Base-by-base conservation (phyloP, 176 grass and related monocot genomes). In the bread wheat (Triticum aestivum) region DNA sequence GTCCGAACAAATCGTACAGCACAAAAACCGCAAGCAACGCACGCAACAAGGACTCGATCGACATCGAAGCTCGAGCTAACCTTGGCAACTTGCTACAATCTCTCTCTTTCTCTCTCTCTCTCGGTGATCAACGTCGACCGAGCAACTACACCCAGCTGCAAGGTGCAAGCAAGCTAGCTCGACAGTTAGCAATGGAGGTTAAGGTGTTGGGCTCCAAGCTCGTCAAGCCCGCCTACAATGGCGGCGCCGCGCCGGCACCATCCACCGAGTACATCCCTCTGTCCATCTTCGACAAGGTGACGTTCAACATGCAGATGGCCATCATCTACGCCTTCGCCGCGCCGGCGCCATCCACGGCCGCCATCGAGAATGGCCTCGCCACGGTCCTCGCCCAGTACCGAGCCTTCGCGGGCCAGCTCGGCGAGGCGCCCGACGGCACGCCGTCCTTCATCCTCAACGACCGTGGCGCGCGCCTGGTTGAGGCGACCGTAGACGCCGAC, bases 231-330 rank as follows among this genome's bases (percentile, higher is more conserved):
- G 71, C 73, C 5, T 47, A 27, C 71, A 74, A 74, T 47, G 74
- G 27, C 26, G 74, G 4, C 26, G 8, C 45, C 4, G 4, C n/a
- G 61, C 61, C 61, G n/a, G 15, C 47, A 0, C 2, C 30, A 5
- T 11, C 35, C 21, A 11, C 23, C 2, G n/a, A 83, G 35, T 63
- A 76, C 67, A 49, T 91, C 27, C 87, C 87, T 8, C 33, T 97
- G 65, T 91, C 82, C 17, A 49, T 94, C 47, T 97, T 97, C 87
- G 95, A 94, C 59, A 87, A 26, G 79, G 78, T 94, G 20, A 91
- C 84, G 26, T 84, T 65, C 63, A 9, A 78, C 11, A 78, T 80
- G 82, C 90, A 97, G 79, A 81, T 94, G 79, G 90, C 90, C 20
- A 66, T 83, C 75, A 88, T 97, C 75, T 97, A 87, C 77, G 90